Evolutionary conservation across 352 stramenopile species (phyloP).

Genomic region (Phytophthora sp.): DNA sequence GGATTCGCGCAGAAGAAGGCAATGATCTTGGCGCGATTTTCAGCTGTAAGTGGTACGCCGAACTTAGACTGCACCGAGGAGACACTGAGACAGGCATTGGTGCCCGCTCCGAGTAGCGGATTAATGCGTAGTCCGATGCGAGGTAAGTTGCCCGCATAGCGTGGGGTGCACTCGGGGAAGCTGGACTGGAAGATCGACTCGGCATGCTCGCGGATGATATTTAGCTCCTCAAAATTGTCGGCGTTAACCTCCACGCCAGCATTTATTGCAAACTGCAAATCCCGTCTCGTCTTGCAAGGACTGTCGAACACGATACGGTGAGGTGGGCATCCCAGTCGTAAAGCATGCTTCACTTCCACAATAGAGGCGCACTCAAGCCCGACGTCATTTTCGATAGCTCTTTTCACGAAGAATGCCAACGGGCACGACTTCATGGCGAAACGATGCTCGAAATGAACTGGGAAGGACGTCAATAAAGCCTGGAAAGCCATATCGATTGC

Average conservation of each 20-base stretch:
- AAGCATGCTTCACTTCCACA: conserved; percentile 81
- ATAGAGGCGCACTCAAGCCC: conserved; percentile 87
- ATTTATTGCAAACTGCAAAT: conserved; percentile 87
- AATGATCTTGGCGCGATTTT: conserved; percentile 66
- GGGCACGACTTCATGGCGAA: conserved; percentile 92
- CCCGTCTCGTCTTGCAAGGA: conserved; percentile 91
- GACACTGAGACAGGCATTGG: conserved; percentile 87
- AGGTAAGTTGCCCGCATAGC: conserved; percentile 63
- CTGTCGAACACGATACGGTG: conserved; percentile 92
- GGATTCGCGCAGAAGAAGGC: conserved; percentile 80
- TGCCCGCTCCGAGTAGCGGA: conserved; percentile 88
- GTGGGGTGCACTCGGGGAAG: conserved; percentile 62
- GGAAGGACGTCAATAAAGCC: conserved; percentile 79
- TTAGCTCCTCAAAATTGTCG: conserved; percentile 90
- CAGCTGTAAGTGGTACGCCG: conserved; percentile 74
- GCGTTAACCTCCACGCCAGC: conserved; percentile 90
- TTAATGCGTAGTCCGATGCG: conserved; percentile 93
- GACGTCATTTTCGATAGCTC: conserved; percentile 77
- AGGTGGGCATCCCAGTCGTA: conserved; percentile 71
- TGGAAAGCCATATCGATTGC: conserved; percentile 88
- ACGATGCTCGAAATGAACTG: conserved; percentile 86
- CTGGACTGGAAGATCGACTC: conserved; percentile 91
- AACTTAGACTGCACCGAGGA: conserved; percentile 94
- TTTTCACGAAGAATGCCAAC: conserved; percentile 85
- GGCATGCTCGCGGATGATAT: conserved; percentile 84